A percentile compares a stretch with the other conserved stretches of the same genome.
phyloP scores from a whole-genome alignment of 306 rosid species.

The Glycyrrhiza uralensis region DNA sequence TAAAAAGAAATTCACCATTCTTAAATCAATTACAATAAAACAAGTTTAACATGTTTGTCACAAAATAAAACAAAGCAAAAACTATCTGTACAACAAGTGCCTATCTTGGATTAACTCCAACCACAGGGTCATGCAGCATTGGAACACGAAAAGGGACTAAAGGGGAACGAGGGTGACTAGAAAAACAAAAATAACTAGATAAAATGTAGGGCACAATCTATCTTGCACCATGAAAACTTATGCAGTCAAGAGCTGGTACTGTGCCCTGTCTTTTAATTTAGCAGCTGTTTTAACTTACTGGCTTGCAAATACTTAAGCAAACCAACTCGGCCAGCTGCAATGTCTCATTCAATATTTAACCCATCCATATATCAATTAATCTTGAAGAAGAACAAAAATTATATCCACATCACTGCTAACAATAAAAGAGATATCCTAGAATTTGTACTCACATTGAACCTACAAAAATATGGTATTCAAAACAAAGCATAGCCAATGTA shows the following conservation, averaged over 20 bases:
- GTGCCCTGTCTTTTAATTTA: slow-evolving; percentile 41
- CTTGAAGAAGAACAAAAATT: no score
- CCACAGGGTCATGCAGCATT: neutral
- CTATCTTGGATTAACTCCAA: neutral
- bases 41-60: neutral
- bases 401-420: neutral
- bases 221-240: slow-evolving; percentile 55
- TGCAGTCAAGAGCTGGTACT: slow-evolving; percentile 79
- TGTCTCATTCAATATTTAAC: neutral
- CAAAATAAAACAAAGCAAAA: neutral
- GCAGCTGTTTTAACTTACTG: slow-evolving; percentile 88
- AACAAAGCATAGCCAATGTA: slow-evolving; percentile 10
- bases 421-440: neutral
- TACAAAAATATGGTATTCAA: neutral
- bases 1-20: neutral
- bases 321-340: slow-evolving; percentile 87
- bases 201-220: slow-evolving; percentile 61
- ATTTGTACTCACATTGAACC: neutral
- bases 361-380: neutral
- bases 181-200: neutral
- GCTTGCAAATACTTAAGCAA: slow-evolving; percentile 48
- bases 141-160: neutral
- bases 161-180: neutral
- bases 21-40: neutral
- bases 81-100: neutral